A percentile compares a stretch with the other conserved stretches of the same genome.
Evolutionary conservation across 257 asterid species (phyloP).

Genomic region (Solanum tarapatanum): DNA sequence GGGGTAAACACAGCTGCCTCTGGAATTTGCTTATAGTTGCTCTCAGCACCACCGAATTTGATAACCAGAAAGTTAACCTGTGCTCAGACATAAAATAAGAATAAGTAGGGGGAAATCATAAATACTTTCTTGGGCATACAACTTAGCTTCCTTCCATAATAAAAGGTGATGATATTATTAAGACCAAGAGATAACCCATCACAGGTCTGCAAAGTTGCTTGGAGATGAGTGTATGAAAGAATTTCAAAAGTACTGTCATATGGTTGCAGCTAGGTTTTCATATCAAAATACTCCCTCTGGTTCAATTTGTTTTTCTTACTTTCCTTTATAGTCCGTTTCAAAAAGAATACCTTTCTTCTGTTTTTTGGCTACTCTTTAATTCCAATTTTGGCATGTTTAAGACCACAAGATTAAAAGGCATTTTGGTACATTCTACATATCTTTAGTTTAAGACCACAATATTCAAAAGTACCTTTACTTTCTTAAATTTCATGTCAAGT

Average conservation of each 20-base stretch:
- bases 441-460: background rate
- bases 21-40: conserved; percentile 42
- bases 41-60: conserved; percentile 57
- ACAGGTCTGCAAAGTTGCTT: background rate
- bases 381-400: background rate
- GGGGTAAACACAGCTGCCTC: conserved; percentile 20
- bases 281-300: background rate
- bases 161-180: background rate
- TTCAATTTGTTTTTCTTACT: background rate
- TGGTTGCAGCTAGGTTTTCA: background rate
- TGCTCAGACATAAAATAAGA: background rate
- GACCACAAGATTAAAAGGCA: background rate
- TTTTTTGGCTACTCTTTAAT: background rate
- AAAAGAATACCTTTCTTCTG: background rate
- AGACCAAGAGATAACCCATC: background rate
- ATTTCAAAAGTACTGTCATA: background rate
- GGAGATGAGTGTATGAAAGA: background rate
- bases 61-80: conserved; percentile 88
- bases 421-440: background rate
- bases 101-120: background rate
- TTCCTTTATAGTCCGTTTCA: background rate
- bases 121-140: background rate
- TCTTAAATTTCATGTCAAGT: background rate
- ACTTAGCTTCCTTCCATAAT: background rate
- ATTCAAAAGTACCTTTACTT: background rate